Evolutionary conservation across 2,329 filamentous ascomycete species (phyloP).

Genomic region (Phaeoacremonium minimum): DNA sequence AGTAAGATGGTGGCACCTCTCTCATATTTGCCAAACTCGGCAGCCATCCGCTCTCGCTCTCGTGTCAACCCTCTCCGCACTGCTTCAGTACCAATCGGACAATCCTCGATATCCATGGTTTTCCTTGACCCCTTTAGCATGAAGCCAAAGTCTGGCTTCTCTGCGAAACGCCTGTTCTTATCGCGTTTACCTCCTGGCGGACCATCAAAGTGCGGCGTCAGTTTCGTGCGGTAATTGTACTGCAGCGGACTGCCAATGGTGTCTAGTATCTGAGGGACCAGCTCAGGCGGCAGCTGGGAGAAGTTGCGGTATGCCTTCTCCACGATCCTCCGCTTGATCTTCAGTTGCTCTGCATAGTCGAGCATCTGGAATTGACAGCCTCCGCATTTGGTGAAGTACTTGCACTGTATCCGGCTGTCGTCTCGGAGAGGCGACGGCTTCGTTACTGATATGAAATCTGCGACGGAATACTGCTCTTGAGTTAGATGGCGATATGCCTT

Average conservation of each 20-base stretch:
- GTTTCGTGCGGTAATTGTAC: constrained; percentile 92
- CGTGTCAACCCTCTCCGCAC: constrained; percentile 74
- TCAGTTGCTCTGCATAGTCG: constrained; percentile 79
- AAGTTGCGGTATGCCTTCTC: constrained; percentile 92
- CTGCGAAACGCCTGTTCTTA: constrained; percentile 46
- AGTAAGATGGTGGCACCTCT: constrained; percentile 85
- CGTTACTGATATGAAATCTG: constrained; percentile 77
- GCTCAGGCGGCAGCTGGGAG: constrained; percentile 70
- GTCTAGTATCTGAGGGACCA: constrained; percentile 71
- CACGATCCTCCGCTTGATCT: constrained; percentile 78
- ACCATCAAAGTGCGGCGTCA: constrained; percentile 92
- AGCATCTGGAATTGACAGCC: constrained; percentile 99
- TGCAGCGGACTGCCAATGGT: constrained; percentile 88
- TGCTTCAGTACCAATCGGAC: constrained; percentile 86
- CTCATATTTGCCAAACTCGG: constrained; percentile 67
- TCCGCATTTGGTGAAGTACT: constrained; percentile 82
- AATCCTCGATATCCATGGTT: constrained; percentile 94
- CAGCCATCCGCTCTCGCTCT: constrained; percentile 72
- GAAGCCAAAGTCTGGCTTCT: constrained; percentile 81
- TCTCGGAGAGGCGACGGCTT: constrained; percentile 72
- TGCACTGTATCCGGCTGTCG: constrained; percentile 71
- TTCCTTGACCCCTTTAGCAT: constrained; percentile 76
- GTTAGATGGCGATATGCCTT: constrained; percentile 72
- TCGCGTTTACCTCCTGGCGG: constrained; percentile 54
- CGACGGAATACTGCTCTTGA: constrained; percentile 64